Percentiles rank a stretch among this genome's conserved stretches.
Conservation (phyloP, 768 basidiomycete genomes). For the Kwoniella heveanensis region DNA sequence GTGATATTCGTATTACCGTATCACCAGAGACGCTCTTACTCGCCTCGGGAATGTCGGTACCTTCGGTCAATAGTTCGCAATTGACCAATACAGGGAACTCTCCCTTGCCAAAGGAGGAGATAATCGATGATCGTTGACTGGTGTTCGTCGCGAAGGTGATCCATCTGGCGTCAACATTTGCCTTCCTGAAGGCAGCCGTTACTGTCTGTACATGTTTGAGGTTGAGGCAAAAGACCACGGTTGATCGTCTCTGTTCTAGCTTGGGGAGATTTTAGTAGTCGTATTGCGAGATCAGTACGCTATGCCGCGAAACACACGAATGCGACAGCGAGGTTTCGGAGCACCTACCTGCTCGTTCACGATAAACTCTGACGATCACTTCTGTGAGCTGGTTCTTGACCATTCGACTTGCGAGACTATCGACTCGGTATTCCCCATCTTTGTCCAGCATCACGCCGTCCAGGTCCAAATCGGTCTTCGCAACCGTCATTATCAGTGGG, state of each 20-base stretch:
- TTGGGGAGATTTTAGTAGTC: too few relatives aligned
- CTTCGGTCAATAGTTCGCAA: constrained; percentile 94
- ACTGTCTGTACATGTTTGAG: constrained; percentile 75
- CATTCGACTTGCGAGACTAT: constrained; percentile 74
- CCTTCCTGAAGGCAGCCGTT: constrained; percentile 69
- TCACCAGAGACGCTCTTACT: too few relatives aligned
- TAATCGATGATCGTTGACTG: constrained; percentile 65
- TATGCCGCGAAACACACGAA: too few relatives aligned
- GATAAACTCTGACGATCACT: constrained; percentile 77
- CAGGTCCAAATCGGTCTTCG: constrained; percentile 73
- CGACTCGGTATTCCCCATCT: constrained; percentile 79
- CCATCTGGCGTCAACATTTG: constrained; percentile 81
- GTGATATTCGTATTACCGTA: too few relatives aligned
- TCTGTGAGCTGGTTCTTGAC: constrained; percentile 77
- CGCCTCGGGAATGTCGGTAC: constrained; percentile 83
- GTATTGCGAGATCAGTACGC: too few relatives aligned
- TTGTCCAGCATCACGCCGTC: constrained; percentile 65
- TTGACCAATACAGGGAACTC: constrained; percentile 84
- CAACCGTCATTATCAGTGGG: constrained; percentile 78
- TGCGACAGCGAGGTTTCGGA: too few relatives aligned
- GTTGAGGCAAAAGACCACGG: constrained; percentile 85
- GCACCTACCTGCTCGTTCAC: constrained; percentile 77
- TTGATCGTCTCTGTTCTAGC: constrained; percentile 71
- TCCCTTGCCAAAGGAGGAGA: constrained; percentile 70
- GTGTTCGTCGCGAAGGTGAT: constrained; percentile 70